Evolutionary conservation across 2,329 filamentous ascomycete genomes (phyloP), one percentile per base, ranked within the genome.

Genomic region (Pseudogymnoascus sp.): DNA sequence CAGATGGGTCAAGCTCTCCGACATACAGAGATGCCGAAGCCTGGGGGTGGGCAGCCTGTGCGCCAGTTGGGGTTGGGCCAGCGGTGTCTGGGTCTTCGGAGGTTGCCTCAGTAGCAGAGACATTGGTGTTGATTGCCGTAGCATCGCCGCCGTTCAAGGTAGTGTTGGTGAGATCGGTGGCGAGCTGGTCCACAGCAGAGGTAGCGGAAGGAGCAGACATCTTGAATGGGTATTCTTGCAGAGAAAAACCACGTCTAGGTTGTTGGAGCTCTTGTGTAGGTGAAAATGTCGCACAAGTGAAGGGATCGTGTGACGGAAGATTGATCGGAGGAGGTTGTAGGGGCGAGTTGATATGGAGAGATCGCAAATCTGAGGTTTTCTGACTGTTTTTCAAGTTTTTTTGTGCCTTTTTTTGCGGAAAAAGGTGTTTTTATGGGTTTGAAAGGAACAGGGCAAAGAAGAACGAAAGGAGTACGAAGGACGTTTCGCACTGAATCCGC

Each of bases 21-120:
- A 99, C 94, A 77, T 99, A 99, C 75, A 99, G 91, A 63, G 94
- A 99, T 67, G 94, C 94, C 60, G 94, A 97, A 77, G 95, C 93
- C 76, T 91, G 90, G 73, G 92, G 89, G 75, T 89, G 89, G 68
- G 81, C 83, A 70, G 85, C 84, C 64, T 80, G 79, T 65, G 84
- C 80, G 66, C 91, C 88, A 78, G 79, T 85, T 69, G 88, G 87
- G 64, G 89, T 89, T 67, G 86, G 82, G 69, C 80, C 85, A 71
- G 88, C 85, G 67, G 81, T 81, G 74, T 86, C 84, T 69, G 79
- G 76, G 69, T 86, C 83, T 66, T 86, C 81, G 68, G 81, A 70
- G 63, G 76, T 75, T 67, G 80, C 77, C 68, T 75, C 76, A 65
- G 79, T 79, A 71, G 76, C 74, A 68, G 79, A 74, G 71, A 89